Conservation (phyloP, 164 flowering plant species). For the Piper longum region DNA sequence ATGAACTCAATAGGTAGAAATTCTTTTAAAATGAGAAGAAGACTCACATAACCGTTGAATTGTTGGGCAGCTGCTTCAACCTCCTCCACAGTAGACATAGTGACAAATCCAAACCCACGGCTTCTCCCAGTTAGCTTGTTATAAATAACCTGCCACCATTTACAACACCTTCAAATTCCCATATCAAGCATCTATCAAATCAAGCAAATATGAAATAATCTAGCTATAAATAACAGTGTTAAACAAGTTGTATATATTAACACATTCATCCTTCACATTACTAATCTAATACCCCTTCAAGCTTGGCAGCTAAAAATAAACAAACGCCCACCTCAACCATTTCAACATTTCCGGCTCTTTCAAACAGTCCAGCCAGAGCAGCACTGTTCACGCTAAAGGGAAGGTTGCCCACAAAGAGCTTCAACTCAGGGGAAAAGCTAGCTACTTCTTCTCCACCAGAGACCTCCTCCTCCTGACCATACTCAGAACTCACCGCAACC, state of each 20-base stretch:
- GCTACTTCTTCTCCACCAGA: slow-evolving; percentile 14
- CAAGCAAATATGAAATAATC: not conserved
- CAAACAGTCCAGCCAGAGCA: slow-evolving; percentile 54
- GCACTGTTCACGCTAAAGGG: slow-evolving; percentile 60
- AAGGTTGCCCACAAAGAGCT: slow-evolving; percentile 70
- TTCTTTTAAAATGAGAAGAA: not conserved
- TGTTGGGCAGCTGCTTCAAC: slow-evolving; percentile 72
- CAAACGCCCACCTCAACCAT: slow-evolving; percentile 65
- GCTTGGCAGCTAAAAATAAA: not conserved
- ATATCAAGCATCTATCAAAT: not conserved
- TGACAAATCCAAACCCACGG: slow-evolving; percentile 95
- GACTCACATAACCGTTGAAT: slow-evolving; percentile 85
- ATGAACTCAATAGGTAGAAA: no score
- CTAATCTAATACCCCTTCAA: not conserved
- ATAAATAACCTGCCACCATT: slow-evolving; percentile 63
- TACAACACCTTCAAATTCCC: slow-evolving; percentile 1
- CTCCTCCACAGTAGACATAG: slow-evolving; percentile 71
- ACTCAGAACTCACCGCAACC: slow-evolving; percentile 27
- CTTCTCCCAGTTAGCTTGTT: slow-evolving; percentile 83
- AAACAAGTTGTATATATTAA: not conserved
- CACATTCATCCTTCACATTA: not conserved
- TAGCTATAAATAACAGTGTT: not conserved
- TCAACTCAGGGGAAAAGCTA: slow-evolving; percentile 40
- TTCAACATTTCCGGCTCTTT: slow-evolving; percentile 65
- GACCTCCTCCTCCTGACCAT: slow-evolving; percentile 30